phyloP scores from a whole-genome alignment of 345 rosid species.

The Eucalyptus polybractea region DNA sequence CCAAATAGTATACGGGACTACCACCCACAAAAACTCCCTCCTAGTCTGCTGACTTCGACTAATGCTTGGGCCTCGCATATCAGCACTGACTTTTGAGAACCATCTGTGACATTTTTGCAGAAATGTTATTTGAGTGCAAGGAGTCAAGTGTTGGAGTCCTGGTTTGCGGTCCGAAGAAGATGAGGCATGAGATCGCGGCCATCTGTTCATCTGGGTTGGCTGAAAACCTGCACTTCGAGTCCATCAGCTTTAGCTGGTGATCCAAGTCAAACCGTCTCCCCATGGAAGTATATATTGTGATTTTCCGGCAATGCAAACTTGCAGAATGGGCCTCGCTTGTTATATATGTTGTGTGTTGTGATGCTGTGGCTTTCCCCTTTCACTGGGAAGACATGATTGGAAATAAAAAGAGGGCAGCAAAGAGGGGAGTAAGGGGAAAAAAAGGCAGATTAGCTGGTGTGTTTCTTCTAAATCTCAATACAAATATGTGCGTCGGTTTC shows the following conservation, averaged over 20 bases:
- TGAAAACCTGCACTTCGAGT: slow-evolving; percentile 51
- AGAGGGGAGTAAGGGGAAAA: not conserved
- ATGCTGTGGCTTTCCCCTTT: not conserved
- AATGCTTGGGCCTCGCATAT: not conserved
- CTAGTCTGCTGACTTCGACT: not conserved
- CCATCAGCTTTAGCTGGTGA: slow-evolving; percentile 80
- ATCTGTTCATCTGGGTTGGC: slow-evolving; percentile 44
- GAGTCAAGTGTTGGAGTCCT: slow-evolving; percentile 61
- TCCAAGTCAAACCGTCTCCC: not conserved
- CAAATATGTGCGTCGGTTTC: not conserved
- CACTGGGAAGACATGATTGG: not conserved
- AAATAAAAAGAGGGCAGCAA: not conserved
- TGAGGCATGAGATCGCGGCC: slow-evolving; percentile 59
- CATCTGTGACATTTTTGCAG: slow-evolving; percentile 10
- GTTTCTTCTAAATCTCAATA: not conserved
- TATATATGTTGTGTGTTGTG: not conserved
- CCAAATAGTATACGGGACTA: not conserved
- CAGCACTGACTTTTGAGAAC: not conserved
- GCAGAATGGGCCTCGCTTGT: not conserved
- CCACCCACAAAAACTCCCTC: not conserved
- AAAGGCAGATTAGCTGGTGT: not conserved
- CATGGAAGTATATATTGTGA: not conserved
- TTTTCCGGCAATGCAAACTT: not conserved
- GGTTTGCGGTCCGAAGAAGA: slow-evolving; percentile 58
- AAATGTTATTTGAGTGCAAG: slow-evolving; percentile 20